These are phyloP conservation scores for Lagenidium sp. DNA, from an alignment of 352 stramenopile genomes.

Conservation along the genomic window DNA sequence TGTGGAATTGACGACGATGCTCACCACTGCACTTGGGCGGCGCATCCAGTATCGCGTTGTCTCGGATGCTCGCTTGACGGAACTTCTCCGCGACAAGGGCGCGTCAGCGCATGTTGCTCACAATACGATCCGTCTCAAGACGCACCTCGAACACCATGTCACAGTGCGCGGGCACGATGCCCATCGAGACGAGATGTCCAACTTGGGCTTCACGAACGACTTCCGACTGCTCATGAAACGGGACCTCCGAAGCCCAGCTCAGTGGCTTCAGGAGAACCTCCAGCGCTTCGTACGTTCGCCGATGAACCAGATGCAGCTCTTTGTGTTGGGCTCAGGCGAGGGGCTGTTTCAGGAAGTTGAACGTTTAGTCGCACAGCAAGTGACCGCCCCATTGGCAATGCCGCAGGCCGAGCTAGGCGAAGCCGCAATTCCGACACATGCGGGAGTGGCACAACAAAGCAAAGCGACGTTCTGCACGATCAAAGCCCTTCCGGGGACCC, in stretches of 20 bases:
- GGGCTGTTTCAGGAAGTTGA: constrained; percentile 60
- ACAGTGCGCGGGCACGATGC: too few relatives aligned
- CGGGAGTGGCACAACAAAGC: constrained; percentile 24
- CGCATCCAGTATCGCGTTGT: constrained; percentile 47
- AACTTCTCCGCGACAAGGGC: constrained; percentile 41
- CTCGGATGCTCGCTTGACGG: constrained; percentile 25
- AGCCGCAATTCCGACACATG: constrained; percentile 32
- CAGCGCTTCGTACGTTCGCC: constrained; percentile 34
- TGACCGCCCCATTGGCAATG: constrained; percentile 31
- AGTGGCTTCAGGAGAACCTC: constrained; percentile 36
- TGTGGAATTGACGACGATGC: constrained; percentile 22
- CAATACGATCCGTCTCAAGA: constrained; percentile 38
- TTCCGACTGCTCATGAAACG: constrained; percentile 43
- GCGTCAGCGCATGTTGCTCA: constrained; percentile 32
- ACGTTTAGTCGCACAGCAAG: constrained; percentile 46
- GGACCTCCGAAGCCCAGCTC: constrained; percentile 20
- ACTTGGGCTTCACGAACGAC: constrained; percentile 38
- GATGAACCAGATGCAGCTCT: constrained; percentile 69
- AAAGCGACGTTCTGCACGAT: constrained; percentile 70
- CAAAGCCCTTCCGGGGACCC: constrained; percentile 24
- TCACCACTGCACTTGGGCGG: constrained; percentile 27
- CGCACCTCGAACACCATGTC: constrained; percentile 49
- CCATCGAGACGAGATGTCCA: background rate
- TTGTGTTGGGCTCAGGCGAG: constrained; percentile 68
- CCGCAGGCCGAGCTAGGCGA: constrained; percentile 24